Base-by-base conservation (phyloP, 495 filamentous ascomycete genomes). In the Melanomma pulvis-pyrius region DNA sequence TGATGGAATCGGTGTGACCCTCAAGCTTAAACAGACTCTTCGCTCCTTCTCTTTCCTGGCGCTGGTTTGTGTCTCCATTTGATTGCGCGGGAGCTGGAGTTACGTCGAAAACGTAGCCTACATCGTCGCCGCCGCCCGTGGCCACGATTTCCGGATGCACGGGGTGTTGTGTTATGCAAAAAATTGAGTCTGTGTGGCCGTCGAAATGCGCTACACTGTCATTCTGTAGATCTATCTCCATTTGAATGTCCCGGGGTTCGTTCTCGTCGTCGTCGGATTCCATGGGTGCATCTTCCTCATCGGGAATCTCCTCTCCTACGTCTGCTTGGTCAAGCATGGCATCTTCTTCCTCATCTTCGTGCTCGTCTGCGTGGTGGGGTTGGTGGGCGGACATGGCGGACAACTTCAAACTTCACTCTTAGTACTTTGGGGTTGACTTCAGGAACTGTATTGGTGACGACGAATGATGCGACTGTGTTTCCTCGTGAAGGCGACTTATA, bases 121-220 rank as follows among this genome's bases (percentile, higher is more conserved):
- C 85, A 63, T 94, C 94, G 74, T 91, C 88, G 67, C 86, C 86
- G 44, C 92, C 93, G 50, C 94, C 96, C 0, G 93, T 96, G 13
- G 93, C 87, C 63, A 97, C 81, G 49, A 96, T 87, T 19, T 86
- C 80, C 28, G 90, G 87, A 70, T 89, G 81, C 13, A 87, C 78
- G 1, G 96, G 96, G 74, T 99, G 96, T 70, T 94, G 90, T 30
- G 92, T 91, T 72, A 99, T 91, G 74, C 89, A 88, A 80, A 96
- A 98, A 59, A 99, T 88, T 50, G 87, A 90, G 81, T 97, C 92
- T 51, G 82, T 87, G 81, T 96, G 92, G 1, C 74, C 73, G 78
- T 97, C 94, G 77, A 97, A 97, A 79, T 96, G 91, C 56, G 92
- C 96, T 63, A 86, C 79, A 63, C 90, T 93, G 81, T 98, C 92